Evolutionary conservation across 2,329 filamentous ascomycete species (phyloP).

Genomic region (Didymellaceae sp.): DNA sequence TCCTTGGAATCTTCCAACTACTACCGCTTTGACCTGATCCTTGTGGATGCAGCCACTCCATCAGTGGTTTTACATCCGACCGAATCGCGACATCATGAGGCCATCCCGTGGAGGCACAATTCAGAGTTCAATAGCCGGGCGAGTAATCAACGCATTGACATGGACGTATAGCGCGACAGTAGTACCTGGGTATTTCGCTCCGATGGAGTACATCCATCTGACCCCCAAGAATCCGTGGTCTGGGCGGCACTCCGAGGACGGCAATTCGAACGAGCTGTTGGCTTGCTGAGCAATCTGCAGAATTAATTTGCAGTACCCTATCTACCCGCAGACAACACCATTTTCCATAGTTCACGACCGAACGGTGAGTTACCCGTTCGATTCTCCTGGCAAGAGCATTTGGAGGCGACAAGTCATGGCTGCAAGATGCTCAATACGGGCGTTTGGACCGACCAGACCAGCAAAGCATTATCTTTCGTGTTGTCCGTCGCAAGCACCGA

Average conservation of each 20-base stretch:
- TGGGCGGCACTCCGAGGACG: conserved; percentile 1
- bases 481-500: too few species aligned
- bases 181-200: conserved; percentile 2
- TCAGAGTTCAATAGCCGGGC: conserved; percentile 5
- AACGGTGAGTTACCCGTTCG: too few species aligned
- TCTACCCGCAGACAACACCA: neutral
- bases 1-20: conserved; percentile 21
- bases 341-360: too few species aligned
- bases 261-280: neutral
- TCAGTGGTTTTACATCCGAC: conserved; percentile 23
- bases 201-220: conserved; percentile 4
- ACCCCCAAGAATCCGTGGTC: neutral
- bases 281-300: neutral
- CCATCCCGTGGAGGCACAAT: conserved; percentile 6
- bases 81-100: conserved; percentile 26
- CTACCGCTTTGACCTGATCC: conserved; percentile 39
- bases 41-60: conserved; percentile 34
- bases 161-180: conserved; percentile 11
- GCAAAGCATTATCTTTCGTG: too few species aligned
- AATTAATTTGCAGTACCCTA: neutral
- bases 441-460: conserved; percentile 1
- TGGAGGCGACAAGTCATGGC: neutral
- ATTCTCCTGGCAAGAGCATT: too few species aligned
- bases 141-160: conserved; percentile 10
- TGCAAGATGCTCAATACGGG: conserved; percentile 6